Percentiles rank a stretch among this genome's conserved stretches.
Conservation (phyloP, 352 stramenopile species). For the Globisporangium orthogonon region DNA sequence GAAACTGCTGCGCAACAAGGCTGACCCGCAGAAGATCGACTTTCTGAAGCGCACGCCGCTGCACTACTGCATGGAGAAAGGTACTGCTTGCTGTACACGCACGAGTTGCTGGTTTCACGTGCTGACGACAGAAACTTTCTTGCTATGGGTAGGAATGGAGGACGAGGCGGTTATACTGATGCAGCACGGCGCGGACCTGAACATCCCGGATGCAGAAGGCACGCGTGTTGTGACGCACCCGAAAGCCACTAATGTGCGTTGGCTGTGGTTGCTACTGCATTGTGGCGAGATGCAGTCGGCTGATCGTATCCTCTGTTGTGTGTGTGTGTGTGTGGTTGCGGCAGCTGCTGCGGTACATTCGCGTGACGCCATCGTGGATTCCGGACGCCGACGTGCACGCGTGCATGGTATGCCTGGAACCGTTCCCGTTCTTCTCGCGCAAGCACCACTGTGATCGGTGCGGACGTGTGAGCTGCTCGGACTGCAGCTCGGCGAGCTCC, state of each 20-base stretch:
- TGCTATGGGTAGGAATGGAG: conserved; percentile 40
- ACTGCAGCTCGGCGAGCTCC: conserved; percentile 59
- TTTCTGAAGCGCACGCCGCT: conserved; percentile 72
- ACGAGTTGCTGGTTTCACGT: background rate
- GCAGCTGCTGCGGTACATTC: conserved; percentile 45
- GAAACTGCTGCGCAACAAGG: conserved; percentile 52
- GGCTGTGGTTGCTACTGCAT: background rate
- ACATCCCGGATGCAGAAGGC: conserved; percentile 51
- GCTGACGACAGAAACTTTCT: conserved; percentile 7
- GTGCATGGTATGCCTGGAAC: conserved; percentile 73
- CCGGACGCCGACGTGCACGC: conserved; percentile 37
- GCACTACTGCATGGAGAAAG: conserved; percentile 75
- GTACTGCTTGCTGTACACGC: conserved; percentile 14
- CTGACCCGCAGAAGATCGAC: conserved; percentile 44
- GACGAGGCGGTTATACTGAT: conserved; percentile 54
- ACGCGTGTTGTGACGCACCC: conserved; percentile 45
- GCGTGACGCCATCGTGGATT: conserved; percentile 58
- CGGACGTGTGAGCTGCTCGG: conserved; percentile 69
- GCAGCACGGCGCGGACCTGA: conserved; percentile 63
- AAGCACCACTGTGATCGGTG: conserved; percentile 71
- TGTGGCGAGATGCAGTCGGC: background rate
- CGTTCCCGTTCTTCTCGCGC: conserved; percentile 68
- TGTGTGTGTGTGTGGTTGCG: background rate
- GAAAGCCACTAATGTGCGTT: conserved; percentile 55
- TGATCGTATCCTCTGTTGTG: conserved; percentile 8